These are phyloP conservation scores for Naganishia liquefaciens DNA, from an alignment of 1,284 basidiomycete species.

Conservation along the genomic window DNA sequence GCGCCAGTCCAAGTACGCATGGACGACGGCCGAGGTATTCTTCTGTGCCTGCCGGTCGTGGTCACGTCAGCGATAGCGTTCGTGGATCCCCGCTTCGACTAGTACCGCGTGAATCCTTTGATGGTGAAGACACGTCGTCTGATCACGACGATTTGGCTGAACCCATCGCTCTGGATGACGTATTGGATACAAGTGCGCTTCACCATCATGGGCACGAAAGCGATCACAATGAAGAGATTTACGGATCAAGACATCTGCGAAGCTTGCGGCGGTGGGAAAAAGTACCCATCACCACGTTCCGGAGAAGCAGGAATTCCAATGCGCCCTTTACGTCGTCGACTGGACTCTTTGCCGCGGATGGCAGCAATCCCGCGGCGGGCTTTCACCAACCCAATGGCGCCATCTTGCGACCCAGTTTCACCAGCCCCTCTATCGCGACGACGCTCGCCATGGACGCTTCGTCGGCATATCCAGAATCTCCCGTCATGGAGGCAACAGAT, in stretches of 20 bases:
- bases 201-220: slow-evolving; percentile 33
- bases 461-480: slow-evolving; percentile 28
- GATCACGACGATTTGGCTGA: slow-evolving; percentile 31
- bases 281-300: slow-evolving; percentile 35
- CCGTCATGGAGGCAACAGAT: slow-evolving; percentile 21
- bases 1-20: slow-evolving; percentile 24
- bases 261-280: slow-evolving; percentile 34
- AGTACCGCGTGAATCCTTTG: slow-evolving; percentile 27
- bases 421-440: slow-evolving; percentile 33
- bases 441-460: slow-evolving; percentile 29
- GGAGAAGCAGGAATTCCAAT: slow-evolving; percentile 29
- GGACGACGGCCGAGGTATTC: slow-evolving; percentile 31
- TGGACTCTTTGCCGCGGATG: slow-evolving; percentile 21
- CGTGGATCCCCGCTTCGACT: slow-evolving; percentile 30
- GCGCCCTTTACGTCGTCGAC: slow-evolving; percentile 22
- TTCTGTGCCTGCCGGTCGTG: slow-evolving; percentile 30
- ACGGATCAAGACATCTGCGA: slow-evolving; percentile 29
- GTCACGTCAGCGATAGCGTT: slow-evolving; percentile 18
- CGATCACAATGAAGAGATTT: slow-evolving; percentile 29
- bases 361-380: background rate
- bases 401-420: slow-evolving; percentile 26
- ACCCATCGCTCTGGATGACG: slow-evolving; percentile 33
- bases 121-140: slow-evolving; percentile 34
- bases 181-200: slow-evolving; percentile 31
- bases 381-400: slow-evolving; percentile 19